Evolutionary conservation across 2,329 filamentous ascomycete genomes (phyloP).

Genomic region (Podosphaera leucotricha): DNA sequence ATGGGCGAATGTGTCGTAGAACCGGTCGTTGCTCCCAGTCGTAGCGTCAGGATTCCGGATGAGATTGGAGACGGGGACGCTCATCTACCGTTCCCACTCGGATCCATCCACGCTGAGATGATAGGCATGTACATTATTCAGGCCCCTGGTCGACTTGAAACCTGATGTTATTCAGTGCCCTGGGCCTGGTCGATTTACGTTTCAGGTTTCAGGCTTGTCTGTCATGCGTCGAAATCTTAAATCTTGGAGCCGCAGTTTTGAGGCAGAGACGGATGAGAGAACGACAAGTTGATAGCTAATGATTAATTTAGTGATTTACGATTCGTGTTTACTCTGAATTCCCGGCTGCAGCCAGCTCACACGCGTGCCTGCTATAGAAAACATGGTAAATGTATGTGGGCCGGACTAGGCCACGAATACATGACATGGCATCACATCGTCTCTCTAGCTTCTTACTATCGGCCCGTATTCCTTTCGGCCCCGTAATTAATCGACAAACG

Average conservation of each 20-base stretch:
- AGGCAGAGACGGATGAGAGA: neutral
- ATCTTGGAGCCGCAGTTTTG: neutral
- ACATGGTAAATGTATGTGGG: neutral
- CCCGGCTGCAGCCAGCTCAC: neutral
- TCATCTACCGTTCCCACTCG: neutral
- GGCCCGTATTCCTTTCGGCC: neutral
- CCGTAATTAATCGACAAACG: neutral
- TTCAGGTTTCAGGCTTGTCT: neutral
- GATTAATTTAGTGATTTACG: neutral
- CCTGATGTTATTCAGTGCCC: neutral
- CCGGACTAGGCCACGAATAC: neutral
- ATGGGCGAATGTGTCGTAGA: neutral
- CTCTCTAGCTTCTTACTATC: neutral
- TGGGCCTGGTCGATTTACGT: neutral
- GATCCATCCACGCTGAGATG: neutral
- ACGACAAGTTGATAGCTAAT: neutral
- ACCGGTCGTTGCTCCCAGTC: neutral
- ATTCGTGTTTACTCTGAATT: neutral
- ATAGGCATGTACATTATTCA: neutral
- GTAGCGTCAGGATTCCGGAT: neutral
- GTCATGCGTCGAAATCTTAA: neutral
- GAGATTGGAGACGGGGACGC: neutral
- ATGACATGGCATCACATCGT: neutral
- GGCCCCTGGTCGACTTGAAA: conserved; percentile 1
- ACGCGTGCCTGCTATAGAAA: neutral